Evolutionary conservation across 108 stramenopile species (phyloP), one percentile per base, ranked within the genome.

Genomic region (Skeletonema tropicum): DNA sequence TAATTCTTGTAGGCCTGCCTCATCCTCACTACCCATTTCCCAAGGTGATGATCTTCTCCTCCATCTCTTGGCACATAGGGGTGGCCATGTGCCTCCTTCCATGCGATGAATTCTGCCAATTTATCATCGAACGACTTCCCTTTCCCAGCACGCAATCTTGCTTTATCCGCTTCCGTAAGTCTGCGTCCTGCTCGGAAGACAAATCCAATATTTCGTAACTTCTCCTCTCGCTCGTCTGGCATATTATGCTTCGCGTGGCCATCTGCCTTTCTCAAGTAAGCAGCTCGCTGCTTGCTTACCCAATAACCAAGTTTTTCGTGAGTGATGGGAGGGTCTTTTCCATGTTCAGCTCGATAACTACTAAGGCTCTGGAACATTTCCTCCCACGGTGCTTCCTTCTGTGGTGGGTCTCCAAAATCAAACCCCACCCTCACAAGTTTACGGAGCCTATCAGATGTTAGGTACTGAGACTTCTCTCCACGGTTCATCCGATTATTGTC

Each of bases 51-150:
- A 46, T 46, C 6, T 46, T 46, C 45, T n/a, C 45, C 45, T 46
- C 45, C 45, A 46, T 46, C 45, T n/a, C 45, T 13, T 46, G 45
- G 45, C 3, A 46, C 45, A 46, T 46, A 46, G 13, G 45, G 45
- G n/a, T 46, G 45, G n/a, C 45, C 45, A 46, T 46, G 45, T 46
- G 13, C 12, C 45, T 46, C 45, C 12, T 46, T 46, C 45, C 45
- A 46, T 46, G 45, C 45, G 12, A 46, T 46, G n/a, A 46, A 46
- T 46, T 46, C 45, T 46, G 45, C 45, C 45, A 46, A 46, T 46
- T n/a, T 46, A 46, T 46, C 45, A 46, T 46, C 45, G 10, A 46
- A 46, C 45, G 45, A 46, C 45, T 46, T 46, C 45, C 10, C 3
- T n/a, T 46, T 46, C n/a, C 45, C 45, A 46, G 45, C 33, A 35